Base-by-base conservation (phyloP, 208 protist genomes). In the Acanthamoeba lenticulata region DNA sequence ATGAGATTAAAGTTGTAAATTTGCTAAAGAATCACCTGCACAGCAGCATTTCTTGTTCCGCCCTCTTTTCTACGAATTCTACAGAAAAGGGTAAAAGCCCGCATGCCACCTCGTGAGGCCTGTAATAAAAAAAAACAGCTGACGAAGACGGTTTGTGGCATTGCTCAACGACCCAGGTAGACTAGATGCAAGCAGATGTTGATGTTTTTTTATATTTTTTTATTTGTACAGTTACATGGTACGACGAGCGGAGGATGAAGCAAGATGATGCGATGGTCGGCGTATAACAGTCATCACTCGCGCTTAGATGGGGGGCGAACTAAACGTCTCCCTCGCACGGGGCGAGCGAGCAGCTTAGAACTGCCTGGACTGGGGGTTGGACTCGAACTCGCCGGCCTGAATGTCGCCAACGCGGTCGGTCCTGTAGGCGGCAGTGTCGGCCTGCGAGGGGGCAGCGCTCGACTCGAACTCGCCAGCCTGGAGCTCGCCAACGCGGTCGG, bases 391-490 rank as follows among this genome's bases (percentile, higher is more conserved):
- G 36, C 88, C 60, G 40, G 88, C 60, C 88, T 77, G 88, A 40
- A 92, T 32, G 88, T 92, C 88, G 40, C 88, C 88, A 92, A 69
- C 60, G 88, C 62, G 88, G 88, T 92, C 62, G 40, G 38, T 36
- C 88, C 88, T 79, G 88, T 69, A 29, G 88, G 60, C 44, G 62
- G 42, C 88, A 55, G 88, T 92, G 60, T 92, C 88, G 62, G 88
- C 88, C 19, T 32, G 55, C 42, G 88, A 92, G 62, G 88, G 57
- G 27, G 42, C 40, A 34, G 88, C 60, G 21, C 29, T 5, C 2
- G 88, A 92, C 88, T 92, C 88, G 88, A 92, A 92, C 62, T 92
- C 88, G 19, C 88, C 88, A 5, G 88, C 42, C 62, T 92, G 88
- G 62, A 49, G 36, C 21, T 77, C 62, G 44, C 62, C 60, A 72